Conservation (phyloP, 352 stramenopile genomes). For the Globisporangium parvum region DNA sequence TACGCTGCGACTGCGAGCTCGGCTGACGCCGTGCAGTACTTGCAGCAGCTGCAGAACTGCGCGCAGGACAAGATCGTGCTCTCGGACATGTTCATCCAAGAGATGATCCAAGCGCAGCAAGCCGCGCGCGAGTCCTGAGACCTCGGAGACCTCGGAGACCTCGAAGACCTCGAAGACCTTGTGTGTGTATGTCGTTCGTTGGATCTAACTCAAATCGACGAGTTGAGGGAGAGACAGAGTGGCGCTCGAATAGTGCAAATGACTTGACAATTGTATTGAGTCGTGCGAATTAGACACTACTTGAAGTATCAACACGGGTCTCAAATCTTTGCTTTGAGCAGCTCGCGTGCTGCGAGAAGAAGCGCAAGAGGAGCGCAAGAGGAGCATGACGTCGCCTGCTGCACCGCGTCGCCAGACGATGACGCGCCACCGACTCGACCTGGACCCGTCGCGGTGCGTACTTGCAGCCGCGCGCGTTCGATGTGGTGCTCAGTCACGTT, state of each 20-base stretch:
- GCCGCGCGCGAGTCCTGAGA: conserved; percentile 67
- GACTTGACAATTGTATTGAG: not conserved
- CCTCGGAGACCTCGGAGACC: too few relatives aligned
- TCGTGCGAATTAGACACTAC: not conserved
- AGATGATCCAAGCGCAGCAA: conserved; percentile 78
- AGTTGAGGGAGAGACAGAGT: not conserved
- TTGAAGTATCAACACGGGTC: not conserved
- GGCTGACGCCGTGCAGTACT: conserved; percentile 76
- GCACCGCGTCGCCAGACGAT: conserved; percentile 21
- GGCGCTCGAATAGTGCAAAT: not conserved
- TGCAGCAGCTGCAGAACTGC: conserved; percentile 82
- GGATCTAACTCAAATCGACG: not conserved
- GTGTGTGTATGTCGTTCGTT: not conserved
- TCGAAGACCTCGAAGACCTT: not conserved
- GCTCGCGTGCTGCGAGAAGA: not conserved
- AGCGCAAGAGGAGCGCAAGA: not conserved
- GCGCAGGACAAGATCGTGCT: conserved; percentile 85
- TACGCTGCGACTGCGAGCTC: conserved; percentile 71
- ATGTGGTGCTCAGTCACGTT: not conserved
- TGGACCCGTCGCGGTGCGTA: conserved; percentile 43
- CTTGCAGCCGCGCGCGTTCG: not conserved
- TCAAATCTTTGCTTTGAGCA: not conserved
- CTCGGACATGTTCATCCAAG: conserved; percentile 81
- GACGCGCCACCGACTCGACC: conserved; percentile 34
- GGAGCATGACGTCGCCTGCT: conserved; percentile 15